Evolutionary conservation across 2,329 filamentous ascomycete species (phyloP), one percentile per base, ranked within the genome.

Genomic region (Aspergillus pseudoglaucus): DNA sequence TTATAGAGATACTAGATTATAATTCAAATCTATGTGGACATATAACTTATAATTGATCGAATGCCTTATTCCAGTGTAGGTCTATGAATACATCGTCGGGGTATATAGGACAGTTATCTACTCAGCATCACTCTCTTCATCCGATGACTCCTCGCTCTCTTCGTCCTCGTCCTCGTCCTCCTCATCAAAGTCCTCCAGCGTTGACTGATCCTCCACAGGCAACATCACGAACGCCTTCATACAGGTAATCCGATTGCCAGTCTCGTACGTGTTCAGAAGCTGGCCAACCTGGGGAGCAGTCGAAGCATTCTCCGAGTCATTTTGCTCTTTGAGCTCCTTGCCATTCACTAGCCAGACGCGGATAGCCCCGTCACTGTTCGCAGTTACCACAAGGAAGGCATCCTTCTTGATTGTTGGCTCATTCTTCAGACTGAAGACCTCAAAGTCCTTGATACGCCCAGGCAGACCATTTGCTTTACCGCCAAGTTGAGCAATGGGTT

Each of bases 181-280:
- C 6, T 58, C 58, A 22, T 60, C 60, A 8, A 59, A 76, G 38
- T 68, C 69, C 54, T 77, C 75, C 42, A 78, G 78, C 37, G 83
- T 81, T 14, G 81, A 79, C 42, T 78, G 59, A 35, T 66, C 62
- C 41, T 64, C 62, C 4, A 69, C 74, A 58, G 83, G 79, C 66
- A 87, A 79, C 88, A 97, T 94, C 53, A 88, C 74, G 72, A 95
- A 97, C 18, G 85, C 85, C 58, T 82, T 83, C 60, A 97, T 64
- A 65, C 93, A 97, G 33, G 90, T 97, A 56, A 97, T 90, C 48
- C 93, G 78, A 65, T 91, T 90, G 41, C 85, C 83, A 18, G 90
- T 95, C 68, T 90, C 85, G 61, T 93, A 93, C 27, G 80, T 83
- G 14, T 84, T 89, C 40, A 95, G 65, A 47, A 94, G 64, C 54